Base-by-base conservation (phyloP, 1,139 yeast species). In the Sugiyamaella xylanicola region DNA sequence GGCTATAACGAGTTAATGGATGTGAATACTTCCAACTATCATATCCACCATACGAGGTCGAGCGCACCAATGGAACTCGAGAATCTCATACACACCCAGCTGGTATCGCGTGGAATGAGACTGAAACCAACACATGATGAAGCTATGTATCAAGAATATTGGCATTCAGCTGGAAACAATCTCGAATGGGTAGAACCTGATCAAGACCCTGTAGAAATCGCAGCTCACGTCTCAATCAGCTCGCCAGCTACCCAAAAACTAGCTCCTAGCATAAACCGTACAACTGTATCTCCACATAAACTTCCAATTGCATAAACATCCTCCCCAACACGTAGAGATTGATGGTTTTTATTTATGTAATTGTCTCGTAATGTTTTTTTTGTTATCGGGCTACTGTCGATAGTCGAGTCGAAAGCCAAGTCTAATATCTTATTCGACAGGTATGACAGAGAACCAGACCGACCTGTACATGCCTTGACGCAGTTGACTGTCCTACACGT, bases 161-260 rank as follows among this genome's bases (percentile, higher is more conserved):
- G 95, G 93, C 80, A 85, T 67, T 75, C 81, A 55, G 86, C 86
- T 11, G 91, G 91, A 15, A 87, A 84, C 59, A 87, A 87, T 2
- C 86, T 86, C 64, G 84, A 82, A 60, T 87, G 95, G 95, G 84
- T 78, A 3, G 93, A 86, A 65, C 91, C 91, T 0, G 93, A 86
- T 65, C 85, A 83, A 64, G 92, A 86, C 65, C 92, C 92, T 0
- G 42, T 46, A 22, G 54, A 49, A 16, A 15, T 46, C 8, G 32
- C 15, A 11, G 15, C 13, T 7, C 25, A 22, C 36, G n/a, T 17
- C 40, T 29, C 17, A 16, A 40, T 40, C 27, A 48, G 22, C 17
- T 25, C 44, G 3, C 53, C 53, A 17, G 53, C 55, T n/a, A 52
- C 56, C 48, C 29, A 55, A 16, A 52, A 44, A 80, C 59, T 41